Base-by-base conservation (phyloP, 345 rosid species). In the Gynandropsis gynandra region DNA sequence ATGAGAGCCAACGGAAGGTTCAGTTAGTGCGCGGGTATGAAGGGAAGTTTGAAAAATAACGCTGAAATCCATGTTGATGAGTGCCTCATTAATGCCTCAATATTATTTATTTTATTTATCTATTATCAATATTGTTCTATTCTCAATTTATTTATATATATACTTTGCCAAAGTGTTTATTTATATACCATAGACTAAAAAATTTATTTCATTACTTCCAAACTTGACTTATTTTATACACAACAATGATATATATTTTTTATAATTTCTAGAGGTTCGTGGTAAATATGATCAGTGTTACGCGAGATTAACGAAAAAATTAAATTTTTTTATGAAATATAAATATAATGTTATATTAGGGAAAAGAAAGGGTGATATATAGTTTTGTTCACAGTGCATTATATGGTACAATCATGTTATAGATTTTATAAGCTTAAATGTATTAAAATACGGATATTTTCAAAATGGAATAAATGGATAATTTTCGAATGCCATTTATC, bases 11-110 rank as follows among this genome's bases (percentile, higher is more conserved):
- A 78, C 79, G 78, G 77, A 74, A 73, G 64, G 69, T 67, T 70
- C 77, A 50, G 54, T 56, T 45, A 64, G 81, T 69, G 85, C 81
- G 83, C 87, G 93, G 85, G 78, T 67, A 61, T 75, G 85, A 70
- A 52, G 65, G 58, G 4, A 27, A 54, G 78, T 76, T 79, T 74
- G 79, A 74, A 76, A 71, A 69, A 20, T 19, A 78, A 71, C 74
- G 71, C 81, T 79, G 77, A 79, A 79, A 47, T 74, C 65, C 77
- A 79, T 74, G 83, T 36, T 9, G 11, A 4, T 36, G 6, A 36
- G 40, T 36, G 40, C 37, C 70, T 59, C 60, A 40, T 52, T 58
- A n/a, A 46, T 65, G 60, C 1, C 10, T 44, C 1, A 39, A 0
- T 27, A 0, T 33, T 45, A 18, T 9, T 38, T 47, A 10, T 27